A percentile compares a stretch with the other conserved stretches of the same genome.
Evolutionary conservation across 1,284 basidiomycete genomes (phyloP).

Genomic region (Melanopsichium pennsylvanicum): DNA sequence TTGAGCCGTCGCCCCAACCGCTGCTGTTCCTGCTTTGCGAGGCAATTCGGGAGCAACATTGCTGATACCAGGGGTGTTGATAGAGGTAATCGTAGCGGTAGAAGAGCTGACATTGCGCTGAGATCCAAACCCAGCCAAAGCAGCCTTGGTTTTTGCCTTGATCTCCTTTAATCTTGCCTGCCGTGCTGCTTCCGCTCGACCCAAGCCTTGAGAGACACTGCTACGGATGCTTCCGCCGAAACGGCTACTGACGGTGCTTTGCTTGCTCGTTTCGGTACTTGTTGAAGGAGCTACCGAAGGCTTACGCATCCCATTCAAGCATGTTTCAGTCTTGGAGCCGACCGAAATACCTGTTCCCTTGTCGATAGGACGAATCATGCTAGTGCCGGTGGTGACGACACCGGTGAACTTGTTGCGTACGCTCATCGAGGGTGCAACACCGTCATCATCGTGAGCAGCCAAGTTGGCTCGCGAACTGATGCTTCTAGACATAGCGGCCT

Average conservation of each 20-base stretch:
- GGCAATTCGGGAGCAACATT: not conserved
- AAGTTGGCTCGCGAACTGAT: constrained; percentile 17
- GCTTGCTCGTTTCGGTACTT: constrained; percentile 6
- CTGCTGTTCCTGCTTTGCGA: too few species aligned
- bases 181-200: constrained; percentile 29
- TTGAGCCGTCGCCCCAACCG: too few species aligned
- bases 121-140: constrained; percentile 25
- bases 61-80: not conserved
- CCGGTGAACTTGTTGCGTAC: constrained; percentile 34
- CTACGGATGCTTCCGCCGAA: constrained; percentile 28
- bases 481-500: constrained; percentile 28
- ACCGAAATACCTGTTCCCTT: too few species aligned
- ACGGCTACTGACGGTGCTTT: constrained; percentile 11
- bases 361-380: too few species aligned
- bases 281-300: constrained; percentile 12
- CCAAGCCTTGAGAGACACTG: constrained; percentile 34
- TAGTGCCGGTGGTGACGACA: too few species aligned
- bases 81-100: not conserved
- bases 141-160: constrained; percentile 34
- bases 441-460: not conserved
- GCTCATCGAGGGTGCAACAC: constrained; percentile 5
- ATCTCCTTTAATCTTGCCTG: constrained; percentile 38
- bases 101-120: constrained; percentile 18
- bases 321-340: not conserved
- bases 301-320: constrained; percentile 7